These are phyloP conservation scores for Scutellaria baicalensis DNA, from an alignment of 257 asterid species.

Conservation along the genomic window DNA sequence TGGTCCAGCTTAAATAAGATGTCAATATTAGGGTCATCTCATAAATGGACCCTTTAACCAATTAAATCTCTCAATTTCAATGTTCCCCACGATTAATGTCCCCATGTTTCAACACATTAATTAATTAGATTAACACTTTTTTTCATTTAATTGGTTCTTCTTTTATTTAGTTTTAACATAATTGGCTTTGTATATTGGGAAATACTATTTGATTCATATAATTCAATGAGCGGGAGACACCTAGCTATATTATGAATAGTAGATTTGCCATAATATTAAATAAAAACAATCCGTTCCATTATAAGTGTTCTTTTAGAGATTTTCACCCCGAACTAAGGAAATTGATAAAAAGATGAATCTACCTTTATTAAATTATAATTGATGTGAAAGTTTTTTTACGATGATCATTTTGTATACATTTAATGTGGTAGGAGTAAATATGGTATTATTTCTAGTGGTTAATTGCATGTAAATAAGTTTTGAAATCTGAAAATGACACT, in stretches of 20 bases:
- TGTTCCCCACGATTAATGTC: constrained; percentile 51
- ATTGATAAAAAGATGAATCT: no score
- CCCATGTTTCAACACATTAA: constrained; percentile 19
- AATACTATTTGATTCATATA: not conserved
- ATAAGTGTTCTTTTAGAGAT: no score
- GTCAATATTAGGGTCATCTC: constrained; percentile 37
- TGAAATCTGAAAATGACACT: no score
- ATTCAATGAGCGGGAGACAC: not conserved
- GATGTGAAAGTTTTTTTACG: no score
- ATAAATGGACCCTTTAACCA: constrained; percentile 26
- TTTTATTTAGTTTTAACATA: not conserved
- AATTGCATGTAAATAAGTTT: no score
- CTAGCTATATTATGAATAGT: not conserved
- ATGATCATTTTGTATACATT: no score
- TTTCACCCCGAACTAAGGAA: no score
- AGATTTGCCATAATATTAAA: no score
- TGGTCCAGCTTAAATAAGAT: constrained; percentile 36
- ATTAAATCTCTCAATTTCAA: constrained; percentile 24
- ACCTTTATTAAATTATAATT: no score
- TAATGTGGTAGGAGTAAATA: no score
- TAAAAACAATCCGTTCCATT: no score
- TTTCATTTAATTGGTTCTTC: not conserved
- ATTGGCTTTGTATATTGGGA: not conserved
- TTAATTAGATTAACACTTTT: not conserved
- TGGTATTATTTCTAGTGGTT: no score